A percentile compares a stretch with the other conserved stretches of the same genome.
phyloP scores from a whole-genome alignment of 2,329 filamentous ascomycete species.

The Harringtonia lauricola region DNA sequence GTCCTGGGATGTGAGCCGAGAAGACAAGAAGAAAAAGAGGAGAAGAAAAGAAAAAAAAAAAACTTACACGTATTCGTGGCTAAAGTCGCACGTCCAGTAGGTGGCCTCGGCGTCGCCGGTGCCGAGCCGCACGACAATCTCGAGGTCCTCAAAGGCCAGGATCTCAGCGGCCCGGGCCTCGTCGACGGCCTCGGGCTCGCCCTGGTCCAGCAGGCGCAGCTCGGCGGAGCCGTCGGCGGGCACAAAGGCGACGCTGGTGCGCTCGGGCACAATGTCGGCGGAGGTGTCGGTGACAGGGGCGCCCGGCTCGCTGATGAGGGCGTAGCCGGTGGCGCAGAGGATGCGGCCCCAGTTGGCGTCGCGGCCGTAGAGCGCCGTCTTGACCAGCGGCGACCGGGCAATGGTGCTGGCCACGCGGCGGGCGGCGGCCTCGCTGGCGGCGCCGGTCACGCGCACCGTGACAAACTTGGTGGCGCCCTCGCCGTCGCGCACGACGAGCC shows the following conservation, averaged over 20 bases:
- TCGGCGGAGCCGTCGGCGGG: slow-evolving; percentile 67
- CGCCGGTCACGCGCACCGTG: slow-evolving; percentile 73
- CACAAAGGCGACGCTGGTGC: slow-evolving; percentile 69
- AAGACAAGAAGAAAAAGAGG: no score
- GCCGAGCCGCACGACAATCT: slow-evolving; percentile 65
- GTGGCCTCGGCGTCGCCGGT: slow-evolving; percentile 57
- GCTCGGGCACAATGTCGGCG: slow-evolving; percentile 46
- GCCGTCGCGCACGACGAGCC: slow-evolving; percentile 89
- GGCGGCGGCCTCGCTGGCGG: slow-evolving; percentile 57
- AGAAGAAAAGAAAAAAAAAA: no score
- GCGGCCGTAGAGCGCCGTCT: slow-evolving; percentile 92
- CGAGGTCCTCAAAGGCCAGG: slow-evolving; percentile 64
- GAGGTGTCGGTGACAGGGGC: slow-evolving; percentile 27
- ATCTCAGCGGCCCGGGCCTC: slow-evolving; percentile 70
- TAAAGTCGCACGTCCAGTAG: slow-evolving; percentile 82
- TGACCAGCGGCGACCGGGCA: slow-evolving; percentile 84
- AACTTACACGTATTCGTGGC: slow-evolving; percentile 58
- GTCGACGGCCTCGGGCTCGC: slow-evolving; percentile 70
- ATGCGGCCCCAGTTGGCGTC: slow-evolving; percentile 99
- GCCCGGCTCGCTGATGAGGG: slow-evolving; percentile 48
- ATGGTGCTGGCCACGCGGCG: slow-evolving; percentile 78
- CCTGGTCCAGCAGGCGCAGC: slow-evolving; percentile 65
- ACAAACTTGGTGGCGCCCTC: slow-evolving; percentile 98
- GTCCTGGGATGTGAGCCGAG: slow-evolving; percentile 22
- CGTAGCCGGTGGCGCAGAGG: slow-evolving; percentile 85